Percentiles rank a stretch among this genome's conserved stretches.
phyloP scores from a whole-genome alignment of 2,329 filamentous ascomycete genomes.

The Botrytis byssoidea region DNA sequence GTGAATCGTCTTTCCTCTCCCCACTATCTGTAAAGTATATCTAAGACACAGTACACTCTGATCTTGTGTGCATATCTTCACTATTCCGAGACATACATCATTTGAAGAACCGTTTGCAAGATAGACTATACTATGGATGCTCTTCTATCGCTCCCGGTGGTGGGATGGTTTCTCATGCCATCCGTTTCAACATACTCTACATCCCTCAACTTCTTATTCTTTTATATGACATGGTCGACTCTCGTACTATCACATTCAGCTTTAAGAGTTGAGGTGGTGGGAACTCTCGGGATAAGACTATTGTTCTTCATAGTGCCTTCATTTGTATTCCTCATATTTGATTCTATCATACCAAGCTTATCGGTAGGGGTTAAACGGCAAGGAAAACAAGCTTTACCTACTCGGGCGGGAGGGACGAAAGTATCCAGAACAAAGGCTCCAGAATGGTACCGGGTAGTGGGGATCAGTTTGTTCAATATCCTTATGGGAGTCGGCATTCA shows the following conservation, averaged over 20 bases:
- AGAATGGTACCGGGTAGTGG: conserved; percentile 49
- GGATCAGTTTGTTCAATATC: conserved; percentile 56
- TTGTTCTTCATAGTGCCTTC: conserved; percentile 74
- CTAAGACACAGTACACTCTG: neutral
- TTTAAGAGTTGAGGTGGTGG: conserved; percentile 71
- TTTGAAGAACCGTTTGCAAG: neutral
- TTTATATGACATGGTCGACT: conserved; percentile 72
- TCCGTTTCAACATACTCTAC: conserved; percentile 68
- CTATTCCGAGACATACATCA: neutral
- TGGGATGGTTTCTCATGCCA: conserved; percentile 65
- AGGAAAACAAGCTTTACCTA: conserved; percentile 51
- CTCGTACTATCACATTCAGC: conserved; percentile 74
- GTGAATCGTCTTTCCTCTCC: neutral
- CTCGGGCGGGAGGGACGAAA: conserved; percentile 41
- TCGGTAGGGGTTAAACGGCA: conserved; percentile 68
- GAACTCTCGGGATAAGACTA: conserved; percentile 64
- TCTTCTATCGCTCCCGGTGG: conserved; percentile 68
- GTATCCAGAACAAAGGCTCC: conserved; percentile 43
- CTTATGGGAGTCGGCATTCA: conserved; percentile 54
- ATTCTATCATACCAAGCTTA: conserved; percentile 66
- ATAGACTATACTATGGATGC: conserved; percentile 52
- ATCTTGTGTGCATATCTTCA: neutral
- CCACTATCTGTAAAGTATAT: conserved; percentile 2
- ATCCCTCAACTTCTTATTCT: conserved; percentile 81
- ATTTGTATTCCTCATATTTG: conserved; percentile 69